Evolutionary conservation across 2,329 filamentous ascomycete genomes (phyloP), one percentile per base, ranked within the genome.

Genomic region (Pestalotiopsis sp.): DNA sequence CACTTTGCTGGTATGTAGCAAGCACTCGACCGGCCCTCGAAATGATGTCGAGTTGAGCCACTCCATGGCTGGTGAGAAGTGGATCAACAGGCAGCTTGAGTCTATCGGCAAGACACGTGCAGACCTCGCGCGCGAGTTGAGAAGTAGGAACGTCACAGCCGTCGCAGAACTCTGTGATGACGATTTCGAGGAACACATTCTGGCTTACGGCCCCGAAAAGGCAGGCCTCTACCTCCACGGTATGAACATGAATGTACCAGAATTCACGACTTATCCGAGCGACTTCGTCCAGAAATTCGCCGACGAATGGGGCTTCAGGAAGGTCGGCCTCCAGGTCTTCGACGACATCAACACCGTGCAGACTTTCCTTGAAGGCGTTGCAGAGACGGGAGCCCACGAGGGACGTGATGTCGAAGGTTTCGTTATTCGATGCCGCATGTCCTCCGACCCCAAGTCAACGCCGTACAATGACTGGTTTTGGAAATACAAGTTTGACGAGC

Each of bases 401-500:
- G 95, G 94, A 10, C 92, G 94, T 66, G 95, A 98, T 73, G 95
- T 97, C 0, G 96, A 99, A 80, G 96, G 96, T 3, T 99, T 99
- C 74, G 96, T 99, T 67, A 92, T 99, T 73, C 91, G 96, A 67
- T 98, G 96, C 86, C 93, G 89, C 82, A 89, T 84, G 83, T 82
- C 85, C 17, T 76, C 80, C n/a, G 80, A 89, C 35, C 82, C 83
- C 0, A 81, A 80, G 1, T 77, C 78, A 14, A 79, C 78, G 1
- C 86, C 88, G 0, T 96, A 90, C 78, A 82, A 88, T n/a, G 94
- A 99, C 78, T 99, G 96, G 96, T 99, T 99, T 81, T 99, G 99
- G 90, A 99, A 99, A 81, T 99, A 94, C 88, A 99, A 99, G 82
- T 99, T 99, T 69, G 96, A 99, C 76, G 96, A 99, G 81, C 96